phyloP scores from a whole-genome alignment of 352 stramenopile genomes.

The Globisporangium recalcitrans region DNA sequence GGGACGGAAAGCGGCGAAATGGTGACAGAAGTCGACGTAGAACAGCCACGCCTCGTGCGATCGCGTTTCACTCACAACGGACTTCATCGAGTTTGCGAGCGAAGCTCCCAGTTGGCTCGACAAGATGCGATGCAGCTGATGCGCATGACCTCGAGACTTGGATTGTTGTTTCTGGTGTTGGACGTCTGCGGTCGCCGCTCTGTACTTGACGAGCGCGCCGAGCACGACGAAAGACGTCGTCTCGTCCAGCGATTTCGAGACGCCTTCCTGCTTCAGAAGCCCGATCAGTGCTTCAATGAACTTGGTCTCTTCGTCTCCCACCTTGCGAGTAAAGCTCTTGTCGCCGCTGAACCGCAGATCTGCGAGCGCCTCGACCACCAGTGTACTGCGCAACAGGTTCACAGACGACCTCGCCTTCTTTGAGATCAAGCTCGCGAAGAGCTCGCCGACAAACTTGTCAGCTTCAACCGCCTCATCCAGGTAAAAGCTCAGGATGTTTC shows the following conservation, averaged over 20 bases:
- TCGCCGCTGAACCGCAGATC: conserved; percentile 11
- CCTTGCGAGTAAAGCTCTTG: conserved; percentile 8
- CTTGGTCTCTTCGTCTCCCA: conserved; percentile 20
- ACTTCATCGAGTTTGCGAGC: conserved; percentile 45
- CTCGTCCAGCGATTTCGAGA: conserved; percentile 16
- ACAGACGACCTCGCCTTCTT: background rate
- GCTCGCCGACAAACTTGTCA: conserved; percentile 26
- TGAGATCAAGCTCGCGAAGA: conserved; percentile 21
- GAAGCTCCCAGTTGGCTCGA: conserved; percentile 25
- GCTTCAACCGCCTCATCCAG: conserved; percentile 12
- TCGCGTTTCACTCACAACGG: conserved; percentile 20
- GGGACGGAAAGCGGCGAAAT: conserved; percentile 42
- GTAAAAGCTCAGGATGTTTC: conserved; percentile 32
- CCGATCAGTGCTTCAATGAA: conserved; percentile 31
- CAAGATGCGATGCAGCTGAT: conserved; percentile 7
- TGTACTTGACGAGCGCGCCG: conserved; percentile 50
- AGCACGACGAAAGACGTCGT: conserved; percentile 40
- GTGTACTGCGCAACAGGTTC: conserved; percentile 22
- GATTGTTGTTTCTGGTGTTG: conserved; percentile 14
- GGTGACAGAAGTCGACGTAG: conserved; percentile 47
- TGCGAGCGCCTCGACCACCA: conserved; percentile 36
- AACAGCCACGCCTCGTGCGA: conserved; percentile 37
- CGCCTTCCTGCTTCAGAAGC: conserved; percentile 16
- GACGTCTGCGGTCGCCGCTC: conserved; percentile 24
- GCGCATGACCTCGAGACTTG: conserved; percentile 1